Evolutionary conservation across 495 filamentous ascomycete genomes (phyloP).

Genomic region (Podospora conica): DNA sequence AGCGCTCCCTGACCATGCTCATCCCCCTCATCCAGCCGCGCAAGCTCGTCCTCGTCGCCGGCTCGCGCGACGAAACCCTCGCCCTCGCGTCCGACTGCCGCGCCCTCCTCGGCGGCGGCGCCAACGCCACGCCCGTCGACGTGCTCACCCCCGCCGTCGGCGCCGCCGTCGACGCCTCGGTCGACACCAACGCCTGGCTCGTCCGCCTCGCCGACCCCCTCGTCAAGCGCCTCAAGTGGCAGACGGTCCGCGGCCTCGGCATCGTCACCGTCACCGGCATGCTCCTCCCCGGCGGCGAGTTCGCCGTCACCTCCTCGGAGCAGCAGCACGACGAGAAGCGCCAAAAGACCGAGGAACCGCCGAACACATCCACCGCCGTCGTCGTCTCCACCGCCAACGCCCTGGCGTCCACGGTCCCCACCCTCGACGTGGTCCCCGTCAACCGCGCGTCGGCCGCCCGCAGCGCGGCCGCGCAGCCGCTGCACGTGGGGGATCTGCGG

Average conservation of each 20-base stretch:
- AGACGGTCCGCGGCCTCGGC: constrained; percentile 80
- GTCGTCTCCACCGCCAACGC: neutral
- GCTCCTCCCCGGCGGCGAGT: constrained; percentile 35
- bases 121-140: constrained; percentile 45
- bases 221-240: constrained; percentile 83
- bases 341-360: constrained; percentile 21
- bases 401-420: constrained; percentile 39
- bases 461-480: constrained; percentile 68
- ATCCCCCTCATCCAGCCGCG: constrained; percentile 90
- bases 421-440: constrained; percentile 72
- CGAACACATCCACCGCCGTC: constrained; percentile 5
- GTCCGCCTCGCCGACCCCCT: constrained; percentile 81
- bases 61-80: constrained; percentile 68
- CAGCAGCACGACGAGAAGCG: constrained; percentile 25
- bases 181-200: constrained; percentile 96
- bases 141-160: constrained; percentile 78
- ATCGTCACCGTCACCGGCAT: constrained; percentile 81
- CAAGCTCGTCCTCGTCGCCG: constrained; percentile 84
- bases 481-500: constrained; percentile 91
- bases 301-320: constrained; percentile 53
- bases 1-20: constrained; percentile 86
- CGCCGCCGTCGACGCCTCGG: constrained; percentile 73
- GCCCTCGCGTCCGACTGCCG: constrained; percentile 74
- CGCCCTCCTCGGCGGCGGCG: constrained; percentile 62
- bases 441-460: constrained; percentile 69